phyloP scores from a whole-genome alignment of 2,329 filamentous ascomycete genomes.

The Trichoderma pleuroti region DNA sequence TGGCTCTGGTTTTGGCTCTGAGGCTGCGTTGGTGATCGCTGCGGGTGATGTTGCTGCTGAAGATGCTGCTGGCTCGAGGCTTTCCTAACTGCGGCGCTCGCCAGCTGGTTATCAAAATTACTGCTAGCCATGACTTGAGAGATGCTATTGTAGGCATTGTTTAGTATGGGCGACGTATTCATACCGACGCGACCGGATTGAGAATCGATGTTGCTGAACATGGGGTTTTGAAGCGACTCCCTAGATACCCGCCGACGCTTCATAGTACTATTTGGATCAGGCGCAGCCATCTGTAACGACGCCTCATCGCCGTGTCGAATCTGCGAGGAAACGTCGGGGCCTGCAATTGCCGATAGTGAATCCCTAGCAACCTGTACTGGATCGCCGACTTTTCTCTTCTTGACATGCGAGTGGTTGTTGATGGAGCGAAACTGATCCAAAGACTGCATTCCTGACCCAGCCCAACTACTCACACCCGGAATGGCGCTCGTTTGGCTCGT shows the following conservation, averaged over 20 bases:
- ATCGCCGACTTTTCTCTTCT: conserved; percentile 15
- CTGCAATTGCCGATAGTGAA: background rate
- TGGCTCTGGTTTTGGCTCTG: background rate
- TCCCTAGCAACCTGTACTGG: background rate
- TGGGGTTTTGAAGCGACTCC: conserved; percentile 21
- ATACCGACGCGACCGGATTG: conserved; percentile 17
- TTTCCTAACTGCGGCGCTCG: conserved; percentile 14
- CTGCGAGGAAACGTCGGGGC: background rate
- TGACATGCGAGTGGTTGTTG: background rate
- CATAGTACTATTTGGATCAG: conserved; percentile 17
- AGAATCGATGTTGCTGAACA: conserved; percentile 7
- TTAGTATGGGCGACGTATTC: conserved; percentile 20
- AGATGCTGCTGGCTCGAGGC: conserved; percentile 16
- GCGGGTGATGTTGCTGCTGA: conserved; percentile 16
- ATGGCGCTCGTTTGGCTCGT: background rate
- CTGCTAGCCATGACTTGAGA: conserved; percentile 20
- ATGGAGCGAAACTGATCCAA: conserved; percentile 3
- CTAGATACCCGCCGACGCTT: conserved; percentile 31
- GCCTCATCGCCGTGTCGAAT: conserved; percentile 19
- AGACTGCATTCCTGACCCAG: conserved; percentile 7
- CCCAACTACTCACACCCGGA: conserved; percentile 1
- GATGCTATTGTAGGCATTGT: conserved; percentile 14
- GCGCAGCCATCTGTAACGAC: conserved; percentile 9
- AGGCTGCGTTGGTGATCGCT: conserved; percentile 4
- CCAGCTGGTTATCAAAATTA: conserved; percentile 22